Conservation (phyloP, 202 grass and related monocot species). For the Schoenoplectus tabernaemontani region DNA sequence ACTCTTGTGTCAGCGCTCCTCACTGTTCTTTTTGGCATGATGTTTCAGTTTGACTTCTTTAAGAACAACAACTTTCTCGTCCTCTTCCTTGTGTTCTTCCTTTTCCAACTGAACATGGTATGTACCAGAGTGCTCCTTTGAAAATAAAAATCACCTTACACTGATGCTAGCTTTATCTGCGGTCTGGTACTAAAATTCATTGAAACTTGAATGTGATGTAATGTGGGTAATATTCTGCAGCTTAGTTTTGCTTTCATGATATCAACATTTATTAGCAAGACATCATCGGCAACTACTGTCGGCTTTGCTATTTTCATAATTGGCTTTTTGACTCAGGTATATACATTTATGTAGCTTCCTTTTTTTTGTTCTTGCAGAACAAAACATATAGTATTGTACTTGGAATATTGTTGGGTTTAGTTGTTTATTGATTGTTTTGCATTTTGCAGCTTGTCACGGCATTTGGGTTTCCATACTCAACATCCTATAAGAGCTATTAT, state of each 20-base stretch:
- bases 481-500: constrained; percentile 34
- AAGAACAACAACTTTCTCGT: constrained; percentile 67
- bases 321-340: constrained; percentile 96
- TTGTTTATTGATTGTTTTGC: background rate
- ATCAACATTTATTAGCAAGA: constrained; percentile 79
- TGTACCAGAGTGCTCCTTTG: background rate
- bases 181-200: background rate
- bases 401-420: background rate
- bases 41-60: constrained; percentile 97
- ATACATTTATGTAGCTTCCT: constrained; percentile 6
- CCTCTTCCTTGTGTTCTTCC: constrained; percentile 79
- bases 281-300: constrained; percentile 92
- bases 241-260: constrained; percentile 93
- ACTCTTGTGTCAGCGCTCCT: constrained; percentile 75
- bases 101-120: constrained; percentile 99
- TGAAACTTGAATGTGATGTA: background rate
- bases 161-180: background rate
- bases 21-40: constrained; percentile 93
- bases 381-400: background rate
- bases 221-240: constrained; percentile 39
- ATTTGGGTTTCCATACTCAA: constrained; percentile 72
- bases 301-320: constrained; percentile 93
- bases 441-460: constrained; percentile 63
- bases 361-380: background rate
- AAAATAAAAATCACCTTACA: background rate